phyloP scores from a whole-genome alignment of 768 basidiomycete genomes.

The Tylopilus balloui region DNA sequence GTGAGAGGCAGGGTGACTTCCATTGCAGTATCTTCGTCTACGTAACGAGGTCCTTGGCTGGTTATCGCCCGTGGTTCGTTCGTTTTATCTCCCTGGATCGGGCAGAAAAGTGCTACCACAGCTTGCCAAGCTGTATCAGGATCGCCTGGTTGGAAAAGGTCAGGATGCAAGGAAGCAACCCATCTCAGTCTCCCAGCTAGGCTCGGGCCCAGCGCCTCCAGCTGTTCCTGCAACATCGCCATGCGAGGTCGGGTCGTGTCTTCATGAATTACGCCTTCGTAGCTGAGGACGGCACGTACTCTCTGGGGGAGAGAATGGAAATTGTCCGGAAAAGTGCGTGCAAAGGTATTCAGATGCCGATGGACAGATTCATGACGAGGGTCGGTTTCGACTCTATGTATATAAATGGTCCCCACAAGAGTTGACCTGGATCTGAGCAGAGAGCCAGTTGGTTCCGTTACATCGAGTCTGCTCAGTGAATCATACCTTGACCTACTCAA shows the following conservation, averaged over 20 bases:
- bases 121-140: neutral
- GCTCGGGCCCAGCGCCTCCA: neutral
- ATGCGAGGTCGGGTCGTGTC: neutral
- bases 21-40: no score
- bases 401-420: conserved; percentile 12
- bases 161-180: neutral
- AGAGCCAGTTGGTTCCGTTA: neutral
- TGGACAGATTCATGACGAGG: neutral
- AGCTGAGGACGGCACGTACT: conserved; percentile 12
- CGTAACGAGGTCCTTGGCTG: no score
- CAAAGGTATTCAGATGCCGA: conserved; percentile 8
- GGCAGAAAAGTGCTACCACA: neutral
- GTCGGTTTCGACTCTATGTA: conserved; percentile 10
- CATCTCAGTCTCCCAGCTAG: neutral
- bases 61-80: no score
- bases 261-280: rapidly evolving
- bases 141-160: neutral
- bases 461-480: neutral
- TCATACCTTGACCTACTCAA: conserved; percentile 2
- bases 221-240: neutral
- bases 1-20: no score
- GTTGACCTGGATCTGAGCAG: conserved; percentile 8
- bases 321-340: neutral
- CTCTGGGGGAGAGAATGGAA: neutral
- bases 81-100: no score